Conservation (phyloP, 306 rosid genomes). For the Glycine soja region DNA sequence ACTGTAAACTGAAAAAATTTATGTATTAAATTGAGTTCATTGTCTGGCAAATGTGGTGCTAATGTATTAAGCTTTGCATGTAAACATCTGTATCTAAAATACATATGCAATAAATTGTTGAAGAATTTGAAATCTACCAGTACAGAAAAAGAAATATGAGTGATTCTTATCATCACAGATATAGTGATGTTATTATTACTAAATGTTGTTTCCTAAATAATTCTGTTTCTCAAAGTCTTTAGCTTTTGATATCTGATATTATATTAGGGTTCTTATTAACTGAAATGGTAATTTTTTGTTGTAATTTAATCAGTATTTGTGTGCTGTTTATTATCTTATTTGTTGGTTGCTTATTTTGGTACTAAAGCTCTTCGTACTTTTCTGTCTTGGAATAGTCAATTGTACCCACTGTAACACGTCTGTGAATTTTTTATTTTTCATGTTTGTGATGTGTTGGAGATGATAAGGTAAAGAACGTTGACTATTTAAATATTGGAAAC, state of each 20-base stretch:
- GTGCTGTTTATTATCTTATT: conserved; percentile 23
- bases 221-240: conserved; percentile 18
- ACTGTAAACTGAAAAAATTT: not conserved
- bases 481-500: not conserved
- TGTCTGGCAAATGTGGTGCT: conserved; percentile 8
- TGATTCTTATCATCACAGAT: conserved; percentile 18
- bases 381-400: conserved; percentile 11
- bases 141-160: conserved; percentile 23
- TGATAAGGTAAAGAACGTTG: conserved; percentile 6
- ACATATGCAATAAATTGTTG: conserved; percentile 16
- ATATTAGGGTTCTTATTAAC: conserved; percentile 31
- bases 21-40: too few species aligned
- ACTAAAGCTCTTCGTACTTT: conserved; percentile 24
- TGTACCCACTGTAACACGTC: conserved; percentile 3
- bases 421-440: conserved; percentile 1
- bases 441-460: conserved; percentile 36
- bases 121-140: conserved; percentile 27
- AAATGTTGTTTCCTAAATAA: not conserved
- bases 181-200: too few species aligned
- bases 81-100: not conserved
- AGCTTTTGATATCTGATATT: conserved; percentile 31
- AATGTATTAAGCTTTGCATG: conserved; percentile 11
- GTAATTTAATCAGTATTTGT: conserved; percentile 23
- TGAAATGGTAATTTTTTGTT: conserved; percentile 11
- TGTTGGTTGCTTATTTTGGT: conserved; percentile 11